Base-by-base conservation (phyloP, 1,284 basidiomycete species). In the Rhodotorula sp. region DNA sequence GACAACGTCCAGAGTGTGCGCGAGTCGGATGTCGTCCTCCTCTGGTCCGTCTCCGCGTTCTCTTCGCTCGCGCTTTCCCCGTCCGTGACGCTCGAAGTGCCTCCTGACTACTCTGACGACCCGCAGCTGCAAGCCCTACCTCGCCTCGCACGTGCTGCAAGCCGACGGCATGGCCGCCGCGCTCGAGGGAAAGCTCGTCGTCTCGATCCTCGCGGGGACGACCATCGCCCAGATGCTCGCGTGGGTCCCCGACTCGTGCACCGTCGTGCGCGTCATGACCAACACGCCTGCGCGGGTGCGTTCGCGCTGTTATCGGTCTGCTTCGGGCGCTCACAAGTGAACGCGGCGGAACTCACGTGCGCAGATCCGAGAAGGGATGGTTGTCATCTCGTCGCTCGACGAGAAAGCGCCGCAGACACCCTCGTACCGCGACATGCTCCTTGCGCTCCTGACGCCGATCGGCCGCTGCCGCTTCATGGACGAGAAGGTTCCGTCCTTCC, bases 311-410 rank as follows among this genome's bases (percentile, higher is more conserved):
- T 34, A 5, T 34, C 34, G 34, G 34, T 34, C 2, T 5, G 34
- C 34, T 34, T 34, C 34, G 5, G 5, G 2, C 2, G 34, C 34
- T 34, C 34, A 34, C 34, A 34, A 2, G 2, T 5, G 34, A 2
- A 34, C 5, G 34, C 34, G 34, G 34, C 34, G 34, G 34, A 5
- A 34, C 5, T 34, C 58, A 10, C 34, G 3, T 13, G 13, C 61
- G 10, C 75, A 97, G 93, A 97, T 97, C 79, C 89, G 95, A 53
- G 94, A 97, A 84, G 94, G 94, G 68, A 97, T 97, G 95, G 96
- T 94, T 0, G 89, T 96, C 58, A 87, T 97, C 66, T 91, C 91
- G 57, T 87, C 86, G 13, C 84, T 93, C 52, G 86, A 88, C 13
- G 81, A 85, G 21, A 49, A 81, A 19, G 74, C 81, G 25, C 74